phyloP scores from a whole-genome alignment of 352 stramenopile genomes.

The Peronospora belbahrii region DNA sequence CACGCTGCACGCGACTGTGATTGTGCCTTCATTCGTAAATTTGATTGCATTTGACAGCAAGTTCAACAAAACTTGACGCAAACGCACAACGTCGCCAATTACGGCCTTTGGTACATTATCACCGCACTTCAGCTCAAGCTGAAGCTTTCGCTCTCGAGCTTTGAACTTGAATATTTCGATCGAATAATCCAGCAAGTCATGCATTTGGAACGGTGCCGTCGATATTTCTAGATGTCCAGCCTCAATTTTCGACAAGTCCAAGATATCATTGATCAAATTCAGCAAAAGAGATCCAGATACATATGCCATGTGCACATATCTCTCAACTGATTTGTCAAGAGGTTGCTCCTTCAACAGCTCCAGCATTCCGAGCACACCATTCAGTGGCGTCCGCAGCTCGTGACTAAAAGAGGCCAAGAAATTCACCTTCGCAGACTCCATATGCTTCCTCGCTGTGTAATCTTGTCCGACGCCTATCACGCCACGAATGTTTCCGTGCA shows the following conservation, averaged over 20 bases:
- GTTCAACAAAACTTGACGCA: slow-evolving; percentile 66
- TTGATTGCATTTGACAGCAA: slow-evolving; percentile 49
- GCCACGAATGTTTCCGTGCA: slow-evolving; percentile 22
- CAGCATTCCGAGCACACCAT: slow-evolving; percentile 74
- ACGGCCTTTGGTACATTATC: slow-evolving; percentile 51
- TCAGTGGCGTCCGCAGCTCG: slow-evolving; percentile 67
- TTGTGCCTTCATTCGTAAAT: slow-evolving; percentile 71
- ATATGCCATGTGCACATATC: slow-evolving; percentile 72
- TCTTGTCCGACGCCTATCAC: slow-evolving; percentile 88
- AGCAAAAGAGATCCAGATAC: slow-evolving; percentile 20
- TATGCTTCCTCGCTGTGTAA: slow-evolving; percentile 84
- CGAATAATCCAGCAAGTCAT: slow-evolving; percentile 72
- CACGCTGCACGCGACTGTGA: slow-evolving; percentile 61
- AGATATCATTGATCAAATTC: slow-evolving; percentile 23
- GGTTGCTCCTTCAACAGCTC: slow-evolving; percentile 72
- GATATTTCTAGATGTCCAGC: slow-evolving; percentile 85
- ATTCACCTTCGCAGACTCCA: slow-evolving; percentile 74
- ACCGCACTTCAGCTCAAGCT: slow-evolving; percentile 60
- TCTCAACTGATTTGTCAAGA: slow-evolving; percentile 46
- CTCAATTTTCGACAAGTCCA: slow-evolving; percentile 85
- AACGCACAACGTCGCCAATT: slow-evolving; percentile 66
- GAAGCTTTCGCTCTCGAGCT: slow-evolving; percentile 70
- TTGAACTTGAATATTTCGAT: slow-evolving; percentile 87
- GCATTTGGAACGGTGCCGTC: slow-evolving; percentile 65
- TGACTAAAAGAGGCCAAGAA: slow-evolving; percentile 80